A percentile compares a stretch with the other conserved stretches of the same genome.
Evolutionary conservation across 768 basidiomycete species (phyloP).

Genomic region (Collybia sp.): DNA sequence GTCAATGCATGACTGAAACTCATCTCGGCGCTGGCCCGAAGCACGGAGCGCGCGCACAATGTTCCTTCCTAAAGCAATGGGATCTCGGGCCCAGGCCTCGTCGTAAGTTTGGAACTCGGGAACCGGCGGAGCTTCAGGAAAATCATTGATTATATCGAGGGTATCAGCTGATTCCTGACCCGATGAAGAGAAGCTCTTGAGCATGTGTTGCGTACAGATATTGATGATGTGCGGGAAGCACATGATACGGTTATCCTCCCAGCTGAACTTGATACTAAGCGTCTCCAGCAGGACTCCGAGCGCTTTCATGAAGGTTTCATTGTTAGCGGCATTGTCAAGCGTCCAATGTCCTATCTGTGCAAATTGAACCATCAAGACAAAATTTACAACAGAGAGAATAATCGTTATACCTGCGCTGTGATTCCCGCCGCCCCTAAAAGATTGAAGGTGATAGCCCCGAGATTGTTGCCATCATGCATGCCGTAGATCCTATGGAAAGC

Average conservation of each 20-base stretch:
- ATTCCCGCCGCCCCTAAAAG: conserved; percentile 3
- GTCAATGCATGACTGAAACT: background rate
- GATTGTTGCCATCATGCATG: conserved; percentile 9
- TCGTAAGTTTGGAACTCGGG: no score
- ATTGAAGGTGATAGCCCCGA: background rate
- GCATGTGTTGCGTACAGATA: conserved; percentile 8
- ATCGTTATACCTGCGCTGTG: background rate
- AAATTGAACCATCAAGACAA: background rate
- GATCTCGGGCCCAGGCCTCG: background rate
- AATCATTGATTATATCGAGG: background rate
- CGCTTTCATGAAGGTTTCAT: conserved; percentile 4
- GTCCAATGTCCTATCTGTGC: conserved; percentile 6
- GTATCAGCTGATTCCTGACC: background rate
- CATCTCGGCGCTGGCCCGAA: conserved; percentile 4
- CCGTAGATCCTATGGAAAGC: conserved; percentile 12
- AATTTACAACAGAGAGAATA: background rate
- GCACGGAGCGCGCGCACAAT: conserved; percentile 3
- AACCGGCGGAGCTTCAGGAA: no score
- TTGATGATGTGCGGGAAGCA: conserved; percentile 19
- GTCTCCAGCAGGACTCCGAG: no score
- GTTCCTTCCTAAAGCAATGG: background rate
- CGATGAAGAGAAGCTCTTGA: background rate
- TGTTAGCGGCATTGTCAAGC: conserved; percentile 13
- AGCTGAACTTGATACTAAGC: no score
- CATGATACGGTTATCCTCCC: conserved; percentile 4